Evolutionary conservation across 441 rosid genomes (phyloP).

Genomic region (Populus hybrid): DNA sequence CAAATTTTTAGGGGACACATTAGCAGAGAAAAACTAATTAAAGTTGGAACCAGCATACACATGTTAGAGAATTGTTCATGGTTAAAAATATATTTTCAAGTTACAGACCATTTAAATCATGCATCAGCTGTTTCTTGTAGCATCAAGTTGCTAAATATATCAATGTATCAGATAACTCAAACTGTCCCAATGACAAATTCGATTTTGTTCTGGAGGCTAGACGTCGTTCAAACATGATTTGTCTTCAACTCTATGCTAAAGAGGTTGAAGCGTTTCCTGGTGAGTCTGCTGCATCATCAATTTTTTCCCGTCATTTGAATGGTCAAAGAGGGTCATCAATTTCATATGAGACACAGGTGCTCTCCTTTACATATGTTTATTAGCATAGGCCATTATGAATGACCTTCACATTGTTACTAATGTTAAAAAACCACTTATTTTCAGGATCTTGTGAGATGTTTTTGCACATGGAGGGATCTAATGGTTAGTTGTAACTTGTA

Average conservation of each 20-base stretch:
- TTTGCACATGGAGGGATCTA: slow-evolving; percentile 93
- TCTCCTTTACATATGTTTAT: slow-evolving; percentile 9
- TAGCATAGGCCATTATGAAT: slow-evolving; percentile 6
- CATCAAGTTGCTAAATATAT: slow-evolving; percentile 40
- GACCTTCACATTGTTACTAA: slow-evolving; percentile 18
- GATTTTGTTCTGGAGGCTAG: slow-evolving; percentile 75
- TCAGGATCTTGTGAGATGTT: slow-evolving; percentile 74
- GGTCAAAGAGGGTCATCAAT: slow-evolving; percentile 48
- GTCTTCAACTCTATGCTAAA: slow-evolving; percentile 74
- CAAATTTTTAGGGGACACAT: background rate
- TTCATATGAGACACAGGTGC: slow-evolving; percentile 61
- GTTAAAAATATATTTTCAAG: background rate
- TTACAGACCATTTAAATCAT: slow-evolving; percentile 8
- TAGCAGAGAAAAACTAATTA: background rate
- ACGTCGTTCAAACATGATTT: slow-evolving; percentile 80
- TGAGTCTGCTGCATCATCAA: slow-evolving; percentile 73
- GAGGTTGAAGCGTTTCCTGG: slow-evolving; percentile 83
- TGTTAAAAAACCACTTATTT: slow-evolving; percentile 27
- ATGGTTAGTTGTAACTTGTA: slow-evolving; percentile 54
- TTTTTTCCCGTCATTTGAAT: slow-evolving; percentile 63
- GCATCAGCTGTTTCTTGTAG: slow-evolving; percentile 12
- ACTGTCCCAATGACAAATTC: slow-evolving; percentile 60
- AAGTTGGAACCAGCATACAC: background rate
- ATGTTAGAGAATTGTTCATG: background rate
- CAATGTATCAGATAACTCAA: slow-evolving; percentile 63